Evolutionary conservation across 306 rosid genomes (phyloP), one percentile per base, ranked within the genome.

Genomic region (Prunus padus): DNA sequence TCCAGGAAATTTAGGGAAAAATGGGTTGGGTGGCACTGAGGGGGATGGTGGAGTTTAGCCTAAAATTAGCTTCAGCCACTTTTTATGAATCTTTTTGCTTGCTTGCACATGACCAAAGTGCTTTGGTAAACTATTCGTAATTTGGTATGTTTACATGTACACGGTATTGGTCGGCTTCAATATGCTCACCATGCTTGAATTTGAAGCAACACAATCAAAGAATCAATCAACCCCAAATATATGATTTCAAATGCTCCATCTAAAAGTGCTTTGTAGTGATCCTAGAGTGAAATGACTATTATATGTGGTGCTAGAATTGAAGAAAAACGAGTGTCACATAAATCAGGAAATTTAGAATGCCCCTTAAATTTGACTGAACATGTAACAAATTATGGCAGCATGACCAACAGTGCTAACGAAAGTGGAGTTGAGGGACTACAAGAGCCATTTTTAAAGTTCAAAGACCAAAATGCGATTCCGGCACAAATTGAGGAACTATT

Each of bases 101-200:
- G 51, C 83, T 72, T 67, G 65, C 64, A 40, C 33, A 65, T 77
- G 73, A 19, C 16, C 75, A 51, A 69, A 79, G 89, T 79, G 87
- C 49, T 51, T 55, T 51, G 78, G 91, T 90, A 91, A 84, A 87
- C 88, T 77, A 82, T 82, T 76, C 83, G 86, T 77, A 64, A 54
- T 76, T 87, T 85, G 93, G 89, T 78, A 78, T 11, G 30, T 73
- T 77, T 77, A 86, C 87, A 85, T 60, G 78, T 40, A 76, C 78
- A 71, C 23, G 51, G 31, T 54, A 20, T 2, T 51, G 57, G 55
- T 26, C 30, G 22, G 63, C 71, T 70, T 46, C 20, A 54, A 56
- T 59, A n/a, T 13, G 67, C 70, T 71, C 90, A 84, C 88, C 88
- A 73, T 74, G 65, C 83, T 88, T 92, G 87, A 89, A 79, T 75